Base-by-base conservation (phyloP, 1,284 basidiomycete species). In the Wallemia hederae region DNA sequence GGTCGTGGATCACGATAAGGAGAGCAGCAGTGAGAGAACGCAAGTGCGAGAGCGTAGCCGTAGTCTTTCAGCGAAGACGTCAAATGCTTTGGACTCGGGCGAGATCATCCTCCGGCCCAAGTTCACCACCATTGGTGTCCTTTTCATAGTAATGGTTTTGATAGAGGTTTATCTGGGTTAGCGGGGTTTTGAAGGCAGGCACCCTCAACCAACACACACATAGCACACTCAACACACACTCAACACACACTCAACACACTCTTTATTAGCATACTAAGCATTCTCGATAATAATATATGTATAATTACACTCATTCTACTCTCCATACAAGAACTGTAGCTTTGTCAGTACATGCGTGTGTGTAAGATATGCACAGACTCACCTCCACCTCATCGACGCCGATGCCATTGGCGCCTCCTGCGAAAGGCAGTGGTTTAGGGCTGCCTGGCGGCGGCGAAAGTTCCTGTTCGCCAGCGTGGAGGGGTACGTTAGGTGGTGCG, bases 381-480 rank as follows among this genome's bases (percentile, higher is more conserved):
- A 62, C 61, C 28, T 87, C 85, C 5, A 87, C 84, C 70, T 87
- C 84, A 65, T 87, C 84, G 15, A 87, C 84, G 55, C 84, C 82
- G 49, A 78, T 82, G 11, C 83, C 83, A 33, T 63, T 65, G 29
- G 65, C 66, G 9, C 65, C 66, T 5, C 79, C 77, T 26, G 78
- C 77, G 68, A 85, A 85, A 19, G 24, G 56, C 25, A 28, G 14
- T 28, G 56, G 25, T 15, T 26, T 26, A 2, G 56, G 56, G 24
- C 27, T 58, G 17, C 56, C 56, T 19, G 24, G 25, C 11, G 82
- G 81, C 28, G 83, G 83, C 7, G 84, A 85, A 49, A 83, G 72
- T 61, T 81, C 77, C 24, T 77, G 72, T 58, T 74, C 72, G 24
- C 82, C 83, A 22, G 72, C 71, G 11, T 74, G 27, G n/a, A n/a